phyloP scores from a whole-genome alignment of 805 yeast species.

The Ogataea paradorogensis region DNA sequence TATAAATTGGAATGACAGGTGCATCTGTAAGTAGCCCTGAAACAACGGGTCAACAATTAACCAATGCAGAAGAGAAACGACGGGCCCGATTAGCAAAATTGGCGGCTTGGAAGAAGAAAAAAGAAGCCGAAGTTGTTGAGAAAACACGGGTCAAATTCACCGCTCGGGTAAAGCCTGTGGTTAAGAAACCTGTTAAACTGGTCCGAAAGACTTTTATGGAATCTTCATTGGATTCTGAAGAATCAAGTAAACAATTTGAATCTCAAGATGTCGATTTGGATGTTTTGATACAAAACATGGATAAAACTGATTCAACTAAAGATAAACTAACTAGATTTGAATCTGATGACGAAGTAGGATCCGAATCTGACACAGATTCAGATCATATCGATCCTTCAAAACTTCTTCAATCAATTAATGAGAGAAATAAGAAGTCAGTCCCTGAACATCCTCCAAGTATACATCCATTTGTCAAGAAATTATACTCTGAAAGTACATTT shows the following conservation, averaged over 20 bases:
- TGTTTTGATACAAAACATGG: neutral
- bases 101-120: conserved; percentile 60
- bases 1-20: neutral
- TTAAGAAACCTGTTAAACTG: conserved; percentile 1
- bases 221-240: neutral
- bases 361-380: conserved; percentile 35
- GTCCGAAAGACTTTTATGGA: conserved; percentile 6
- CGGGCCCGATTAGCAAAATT: conserved; percentile 49
- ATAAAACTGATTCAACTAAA: neutral
- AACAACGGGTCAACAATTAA: conserved; percentile 8
- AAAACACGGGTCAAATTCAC: conserved; percentile 21
- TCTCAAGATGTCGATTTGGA: neutral
- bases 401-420: conserved; percentile 39
- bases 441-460: conserved; percentile 45
- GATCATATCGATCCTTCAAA: conserved; percentile 31
- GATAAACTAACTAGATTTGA: neutral
- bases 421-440: conserved; percentile 49
- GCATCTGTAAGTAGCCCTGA: conserved; percentile 11
- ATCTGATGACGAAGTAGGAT: conserved; percentile 26
- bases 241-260: neutral
- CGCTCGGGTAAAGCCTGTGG: conserved; percentile 10
- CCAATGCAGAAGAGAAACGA: conserved; percentile 33
- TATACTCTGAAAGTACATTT: conserved; percentile 62
- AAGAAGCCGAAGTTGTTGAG: conserved; percentile 32
- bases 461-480: conserved; percentile 54